Evolutionary conservation across 352 stramenopile species (phyloP).

Genomic region (Peronospora belbahrii): DNA sequence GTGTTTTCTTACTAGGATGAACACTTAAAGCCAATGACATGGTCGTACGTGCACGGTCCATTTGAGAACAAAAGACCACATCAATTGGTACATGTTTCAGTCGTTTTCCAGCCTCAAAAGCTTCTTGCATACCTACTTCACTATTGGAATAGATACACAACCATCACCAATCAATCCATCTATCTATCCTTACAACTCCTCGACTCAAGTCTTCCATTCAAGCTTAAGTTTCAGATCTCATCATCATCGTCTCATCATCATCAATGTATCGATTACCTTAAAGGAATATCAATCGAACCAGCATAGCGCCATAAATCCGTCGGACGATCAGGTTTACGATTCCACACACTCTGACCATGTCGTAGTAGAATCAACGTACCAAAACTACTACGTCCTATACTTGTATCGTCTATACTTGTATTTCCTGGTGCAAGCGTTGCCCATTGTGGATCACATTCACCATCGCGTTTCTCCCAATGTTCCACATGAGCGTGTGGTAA

Average conservation of each 20-base stretch:
- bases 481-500: constrained; percentile 64
- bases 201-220: too few species aligned
- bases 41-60: constrained; percentile 72
- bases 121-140: constrained; percentile 78
- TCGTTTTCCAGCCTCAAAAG: constrained; percentile 65
- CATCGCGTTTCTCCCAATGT: constrained; percentile 55
- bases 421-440: constrained; percentile 33
- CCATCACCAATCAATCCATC: not conserved
- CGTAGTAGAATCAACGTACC: constrained; percentile 74
- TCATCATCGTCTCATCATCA: not conserved
- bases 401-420: constrained; percentile 10
- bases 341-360: constrained; percentile 84
- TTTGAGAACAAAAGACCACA: constrained; percentile 81
- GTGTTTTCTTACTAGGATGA: constrained; percentile 77
- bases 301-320: constrained; percentile 77
- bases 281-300: constrained; percentile 74
- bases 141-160: constrained; percentile 9
- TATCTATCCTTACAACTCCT: too few species aligned
- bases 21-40: constrained; percentile 72
- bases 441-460: constrained; percentile 53
- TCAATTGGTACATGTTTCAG: constrained; percentile 75
- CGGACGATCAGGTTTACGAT: constrained; percentile 65
- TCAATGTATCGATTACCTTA: constrained; percentile 25
- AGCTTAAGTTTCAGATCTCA: too few species aligned
- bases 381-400: constrained; percentile 43